Evolutionary conservation across 805 yeast genomes (phyloP).

Genomic region (Komagataella ulmi): DNA sequence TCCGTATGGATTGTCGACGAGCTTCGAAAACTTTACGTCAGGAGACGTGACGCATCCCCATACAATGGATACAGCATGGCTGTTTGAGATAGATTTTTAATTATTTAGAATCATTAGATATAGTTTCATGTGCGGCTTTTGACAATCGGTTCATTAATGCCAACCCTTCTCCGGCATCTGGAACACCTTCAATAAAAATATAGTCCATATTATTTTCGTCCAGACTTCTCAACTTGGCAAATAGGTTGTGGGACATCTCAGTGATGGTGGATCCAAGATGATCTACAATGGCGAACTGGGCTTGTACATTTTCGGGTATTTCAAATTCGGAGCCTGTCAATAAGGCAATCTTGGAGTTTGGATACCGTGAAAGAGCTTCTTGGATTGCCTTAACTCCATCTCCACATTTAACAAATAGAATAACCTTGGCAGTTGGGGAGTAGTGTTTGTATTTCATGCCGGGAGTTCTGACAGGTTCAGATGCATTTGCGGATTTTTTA

Average conservation of each 20-base stretch:
- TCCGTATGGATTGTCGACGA: constrained; percentile 84
- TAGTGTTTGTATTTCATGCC: constrained; percentile 98
- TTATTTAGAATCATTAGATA: constrained; percentile 3
- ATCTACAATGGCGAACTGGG: constrained; percentile 15
- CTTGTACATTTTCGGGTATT: constrained; percentile 5
- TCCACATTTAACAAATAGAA: constrained; percentile 41
- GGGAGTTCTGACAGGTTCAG: constrained; percentile 77
- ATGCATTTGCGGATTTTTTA: constrained; percentile 46
- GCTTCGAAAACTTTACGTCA: constrained; percentile 38
- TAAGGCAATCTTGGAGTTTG: constrained; percentile 31
- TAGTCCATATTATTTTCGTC: constrained; percentile 58
- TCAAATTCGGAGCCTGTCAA: constrained; percentile 28
- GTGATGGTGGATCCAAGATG: constrained; percentile 31
- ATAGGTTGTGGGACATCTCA: constrained; percentile 66
- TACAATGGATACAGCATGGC: constrained; percentile 2
- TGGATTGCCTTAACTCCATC: constrained; percentile 18
- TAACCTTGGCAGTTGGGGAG: constrained; percentile 79
- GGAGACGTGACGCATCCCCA: not conserved
- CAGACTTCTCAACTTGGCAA: constrained; percentile 58
- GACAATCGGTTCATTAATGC: constrained; percentile 88
- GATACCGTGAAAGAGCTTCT: constrained; percentile 2
- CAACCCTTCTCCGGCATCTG: constrained; percentile 66
- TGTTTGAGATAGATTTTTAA: not conserved
- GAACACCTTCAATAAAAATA: constrained; percentile 77
- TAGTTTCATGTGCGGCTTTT: constrained; percentile 59